phyloP scores from a whole-genome alignment of 208 protist species.

The Wallacemonas sp. region DNA sequence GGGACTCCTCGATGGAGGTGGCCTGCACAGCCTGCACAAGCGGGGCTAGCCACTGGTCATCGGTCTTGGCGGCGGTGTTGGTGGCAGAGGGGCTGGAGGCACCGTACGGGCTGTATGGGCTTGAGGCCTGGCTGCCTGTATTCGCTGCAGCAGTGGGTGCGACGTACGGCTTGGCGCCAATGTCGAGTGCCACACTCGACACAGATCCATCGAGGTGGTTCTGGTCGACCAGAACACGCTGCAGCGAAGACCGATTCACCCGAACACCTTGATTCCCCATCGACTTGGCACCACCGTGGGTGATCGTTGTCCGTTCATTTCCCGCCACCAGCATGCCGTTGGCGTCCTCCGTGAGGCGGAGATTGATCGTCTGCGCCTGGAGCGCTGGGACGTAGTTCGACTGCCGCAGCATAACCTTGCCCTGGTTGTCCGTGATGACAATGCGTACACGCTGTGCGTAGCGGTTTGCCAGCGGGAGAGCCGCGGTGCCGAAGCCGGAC shows the following conservation, averaged over 20 bases:
- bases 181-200: conserved; percentile 27
- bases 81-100: neutral
- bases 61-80: neutral
- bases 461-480: conserved; percentile 46
- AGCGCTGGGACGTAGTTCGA: conserved; percentile 46
- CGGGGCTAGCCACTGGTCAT: conserved; percentile 55
- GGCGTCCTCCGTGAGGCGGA: conserved; percentile 37
- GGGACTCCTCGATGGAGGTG: conserved; percentile 40
- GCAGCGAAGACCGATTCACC: conserved; percentile 12
- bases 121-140: neutral
- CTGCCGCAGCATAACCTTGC: conserved; percentile 54
- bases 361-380: conserved; percentile 24
- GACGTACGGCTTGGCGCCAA: conserved; percentile 20
- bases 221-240: conserved; percentile 39
- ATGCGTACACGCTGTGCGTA: conserved; percentile 53
- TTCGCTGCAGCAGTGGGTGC: neutral
- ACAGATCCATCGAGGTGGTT: conserved; percentile 35
- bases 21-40: conserved; percentile 49
- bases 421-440: conserved; percentile 39
- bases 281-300: conserved; percentile 2
- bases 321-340: conserved; percentile 26
- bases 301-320: conserved; percentile 11
- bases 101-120: conserved; percentile 11
- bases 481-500: conserved; percentile 34
- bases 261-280: conserved; percentile 15